phyloP scores from a whole-genome alignment of 768 basidiomycete genomes.

The Mrakia blollopis region DNA sequence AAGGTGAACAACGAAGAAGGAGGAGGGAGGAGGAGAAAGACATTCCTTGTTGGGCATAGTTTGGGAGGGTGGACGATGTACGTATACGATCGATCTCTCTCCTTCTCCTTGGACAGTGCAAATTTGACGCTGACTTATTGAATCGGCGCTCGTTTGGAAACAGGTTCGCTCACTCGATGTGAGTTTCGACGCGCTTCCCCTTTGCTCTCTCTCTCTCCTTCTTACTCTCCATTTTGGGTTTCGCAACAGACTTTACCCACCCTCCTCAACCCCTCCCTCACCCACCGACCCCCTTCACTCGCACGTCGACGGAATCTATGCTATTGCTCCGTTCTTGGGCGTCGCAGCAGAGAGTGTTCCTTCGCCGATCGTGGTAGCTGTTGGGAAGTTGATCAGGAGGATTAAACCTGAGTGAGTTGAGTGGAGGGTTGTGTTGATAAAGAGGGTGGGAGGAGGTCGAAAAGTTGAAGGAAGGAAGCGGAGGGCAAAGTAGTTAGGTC shows the following conservation, averaged over 20 bases:
- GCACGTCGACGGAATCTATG: constrained; percentile 12
- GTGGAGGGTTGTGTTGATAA: constrained; percentile 38
- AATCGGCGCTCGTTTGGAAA: background rate
- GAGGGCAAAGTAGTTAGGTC: background rate
- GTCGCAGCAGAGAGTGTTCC: constrained; percentile 41
- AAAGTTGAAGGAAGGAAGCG: background rate
- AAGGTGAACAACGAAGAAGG: too few relatives aligned
- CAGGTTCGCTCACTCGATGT: constrained; percentile 1
- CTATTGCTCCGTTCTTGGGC: constrained; percentile 21
- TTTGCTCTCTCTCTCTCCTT: background rate
- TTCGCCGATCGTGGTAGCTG: constrained; percentile 35
- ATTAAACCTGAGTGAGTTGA: constrained; percentile 13
- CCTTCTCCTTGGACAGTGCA: too few relatives aligned
- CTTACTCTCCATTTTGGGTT: background rate
- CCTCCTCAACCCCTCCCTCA: background rate
- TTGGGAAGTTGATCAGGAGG: constrained; percentile 37
- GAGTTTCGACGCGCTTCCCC: background rate
- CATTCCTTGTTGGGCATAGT: constrained; percentile 35
- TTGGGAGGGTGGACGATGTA: constrained; percentile 44
- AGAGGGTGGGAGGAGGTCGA: constrained; percentile 35
- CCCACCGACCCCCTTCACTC: background rate
- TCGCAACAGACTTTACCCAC: background rate
- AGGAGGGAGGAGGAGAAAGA: constrained; percentile 41
- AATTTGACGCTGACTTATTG: background rate
- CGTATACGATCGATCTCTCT: background rate